Evolutionary conservation across 768 basidiomycete species (phyloP), one percentile per base, ranked within the genome.

Genomic region (Agaricus sinodeliciosus): DNA sequence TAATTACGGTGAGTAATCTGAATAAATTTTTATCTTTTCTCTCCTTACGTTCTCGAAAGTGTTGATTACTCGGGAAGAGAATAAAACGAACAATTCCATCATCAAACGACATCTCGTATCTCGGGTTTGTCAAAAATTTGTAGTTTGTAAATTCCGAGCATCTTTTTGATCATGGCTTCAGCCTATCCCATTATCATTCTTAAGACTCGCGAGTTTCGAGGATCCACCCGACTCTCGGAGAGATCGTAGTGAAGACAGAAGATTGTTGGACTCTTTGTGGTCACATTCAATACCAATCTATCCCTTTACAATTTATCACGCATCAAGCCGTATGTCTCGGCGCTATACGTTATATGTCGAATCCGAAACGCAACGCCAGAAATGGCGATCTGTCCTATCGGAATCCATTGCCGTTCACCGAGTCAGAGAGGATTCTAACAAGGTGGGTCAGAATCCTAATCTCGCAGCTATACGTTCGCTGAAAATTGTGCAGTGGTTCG

Each of bases 121-220:
- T 43, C 74, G 88, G 53, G 90, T 92, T 65, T 51, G 83, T 64
- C 15, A 15, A 48, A n/a, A 25, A 18, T 12, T 12, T 39, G 25
- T 28, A 25, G 18, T 12, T 12, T 39, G 25, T 28, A 43, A 39
- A 18, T 9, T 18, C 1, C 13, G 12, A 43, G 9, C 16, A 47
- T 40, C 54, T 44, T 56, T 50, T 15, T 35, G 34, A 34, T 28
- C 2, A 4, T n/a, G 22, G 41, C 31, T 45, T 4, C 57, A 92
- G 90, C 90, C 90, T 26, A 78, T 93, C 50, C 85, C 89, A 3
- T 68, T 93, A 2, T 84, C 86, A 35, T 91, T 84, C 57, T 76
- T 93, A n/a, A 81, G 80, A 15, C 72, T 91, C 7, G 88, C 78
- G 26, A 68, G 76, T 13, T 93, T 92, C 62, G 71, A 75, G 16